Conservation (phyloP, 2,329 filamentous ascomycete species). For the Beauveria bassiana region DNA sequence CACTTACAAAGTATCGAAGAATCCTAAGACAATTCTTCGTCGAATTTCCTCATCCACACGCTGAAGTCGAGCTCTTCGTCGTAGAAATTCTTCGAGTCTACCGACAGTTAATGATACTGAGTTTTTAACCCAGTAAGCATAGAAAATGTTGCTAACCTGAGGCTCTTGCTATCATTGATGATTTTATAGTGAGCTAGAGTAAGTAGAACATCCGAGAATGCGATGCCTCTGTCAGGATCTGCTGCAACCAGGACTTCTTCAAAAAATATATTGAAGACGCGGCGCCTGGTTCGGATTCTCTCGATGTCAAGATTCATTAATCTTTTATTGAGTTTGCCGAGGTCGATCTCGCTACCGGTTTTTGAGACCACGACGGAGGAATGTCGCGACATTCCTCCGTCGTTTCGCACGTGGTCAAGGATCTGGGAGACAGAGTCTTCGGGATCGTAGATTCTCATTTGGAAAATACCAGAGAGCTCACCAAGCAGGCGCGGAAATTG, state of each 20-base stretch:
- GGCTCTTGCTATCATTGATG: slow-evolving; percentile 93
- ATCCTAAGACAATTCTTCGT: slow-evolving; percentile 81
- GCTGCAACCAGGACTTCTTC: slow-evolving; percentile 93
- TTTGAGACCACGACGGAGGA: slow-evolving; percentile 45
- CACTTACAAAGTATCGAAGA: slow-evolving; percentile 81
- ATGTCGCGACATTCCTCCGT: slow-evolving; percentile 45
- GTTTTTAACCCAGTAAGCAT: not conserved
- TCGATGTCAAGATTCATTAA: slow-evolving; percentile 65
- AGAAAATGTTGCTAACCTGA: slow-evolving; percentile 50
- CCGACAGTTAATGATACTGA: slow-evolving; percentile 20
- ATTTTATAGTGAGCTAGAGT: slow-evolving; percentile 97
- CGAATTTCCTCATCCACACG: slow-evolving; percentile 92
- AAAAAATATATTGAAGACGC: slow-evolving; percentile 88
- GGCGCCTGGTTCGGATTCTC: slow-evolving; percentile 66
- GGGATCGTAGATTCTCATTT: slow-evolving; percentile 92
- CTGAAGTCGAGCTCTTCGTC: slow-evolving; percentile 81
- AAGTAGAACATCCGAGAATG: slow-evolving; percentile 88
- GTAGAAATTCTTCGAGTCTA: slow-evolving; percentile 87
- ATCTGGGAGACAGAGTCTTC: slow-evolving; percentile 83
- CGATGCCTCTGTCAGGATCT: slow-evolving; percentile 81
- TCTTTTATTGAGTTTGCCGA: slow-evolving; percentile 66
- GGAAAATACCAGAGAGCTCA: slow-evolving; percentile 89
- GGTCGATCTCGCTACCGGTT: slow-evolving; percentile 55
- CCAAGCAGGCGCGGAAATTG: slow-evolving; percentile 81
- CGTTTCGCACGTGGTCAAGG: slow-evolving; percentile 70